A percentile compares a stretch with the other conserved stretches of the same genome.
Evolutionary conservation across 208 protist species (phyloP).

Genomic region (Crithidia expoeki): DNA sequence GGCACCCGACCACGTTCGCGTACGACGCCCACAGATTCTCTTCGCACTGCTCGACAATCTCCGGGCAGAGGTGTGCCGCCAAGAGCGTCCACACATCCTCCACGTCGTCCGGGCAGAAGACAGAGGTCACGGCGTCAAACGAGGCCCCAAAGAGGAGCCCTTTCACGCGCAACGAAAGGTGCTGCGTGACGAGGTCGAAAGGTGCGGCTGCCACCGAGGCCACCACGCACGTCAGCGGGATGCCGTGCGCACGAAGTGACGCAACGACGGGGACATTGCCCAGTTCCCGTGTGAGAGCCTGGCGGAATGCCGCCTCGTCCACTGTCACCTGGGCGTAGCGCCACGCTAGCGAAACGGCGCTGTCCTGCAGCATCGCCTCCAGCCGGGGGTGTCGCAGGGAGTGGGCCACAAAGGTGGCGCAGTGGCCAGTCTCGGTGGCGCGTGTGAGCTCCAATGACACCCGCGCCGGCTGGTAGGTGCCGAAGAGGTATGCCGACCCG

Average conservation of each 20-base stretch:
- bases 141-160: conserved; percentile 78
- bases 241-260: conserved; percentile 47
- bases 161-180: conserved; percentile 33
- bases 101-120: conserved; percentile 25
- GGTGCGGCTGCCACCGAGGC: conserved; percentile 48
- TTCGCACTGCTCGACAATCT: conserved; percentile 81
- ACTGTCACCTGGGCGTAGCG: conserved; percentile 32
- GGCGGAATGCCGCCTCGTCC: conserved; percentile 16
- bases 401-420: conserved; percentile 18
- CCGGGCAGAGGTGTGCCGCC: conserved; percentile 27
- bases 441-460: conserved; percentile 30
- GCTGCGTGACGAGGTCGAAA: conserved; percentile 31
- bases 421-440: conserved; percentile 3
- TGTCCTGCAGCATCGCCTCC: conserved; percentile 51
- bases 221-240: conserved; percentile 47
- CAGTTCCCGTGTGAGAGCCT: conserved; percentile 41
- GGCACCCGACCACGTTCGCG: conserved; percentile 61
- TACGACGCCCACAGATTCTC: conserved; percentile 75
- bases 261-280: conserved; percentile 51
- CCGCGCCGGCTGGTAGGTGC: background rate
- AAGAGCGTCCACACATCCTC: conserved; percentile 23
- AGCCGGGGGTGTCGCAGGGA: conserved; percentile 20
- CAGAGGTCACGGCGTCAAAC: conserved; percentile 53
- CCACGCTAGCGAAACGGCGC: conserved; percentile 21
- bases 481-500: conserved; percentile 15